A percentile compares a stretch with the other conserved stretches of the same genome.
Conservation (phyloP, 257 asterid species). For the Cruciata laevipes region DNA sequence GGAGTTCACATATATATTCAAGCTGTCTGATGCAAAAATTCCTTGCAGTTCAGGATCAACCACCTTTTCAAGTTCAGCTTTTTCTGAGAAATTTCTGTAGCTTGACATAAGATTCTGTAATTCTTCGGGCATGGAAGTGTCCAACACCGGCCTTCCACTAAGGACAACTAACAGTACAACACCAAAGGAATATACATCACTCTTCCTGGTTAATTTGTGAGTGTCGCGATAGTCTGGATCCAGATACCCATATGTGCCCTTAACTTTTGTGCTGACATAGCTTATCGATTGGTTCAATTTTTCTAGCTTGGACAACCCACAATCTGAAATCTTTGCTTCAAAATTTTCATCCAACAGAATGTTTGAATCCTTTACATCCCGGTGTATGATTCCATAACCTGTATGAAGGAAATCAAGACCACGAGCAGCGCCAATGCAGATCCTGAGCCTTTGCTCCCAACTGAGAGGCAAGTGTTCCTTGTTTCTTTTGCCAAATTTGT, state of each 20-base stretch:
- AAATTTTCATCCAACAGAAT: slow-evolving; percentile 7
- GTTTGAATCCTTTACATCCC: slow-evolving; percentile 1
- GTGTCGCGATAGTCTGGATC: slow-evolving; percentile 7
- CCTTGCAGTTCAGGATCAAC: neutral
- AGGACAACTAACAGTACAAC: slow-evolving; percentile 9
- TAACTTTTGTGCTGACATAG: neutral
- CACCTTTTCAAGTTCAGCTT: neutral
- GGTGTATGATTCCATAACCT: neutral
- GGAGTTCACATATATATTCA: neutral
- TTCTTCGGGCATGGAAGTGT: neutral
- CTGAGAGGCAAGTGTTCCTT: neutral
- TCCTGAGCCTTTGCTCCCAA: slow-evolving; percentile 11
- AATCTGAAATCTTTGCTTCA: slow-evolving; percentile 10
- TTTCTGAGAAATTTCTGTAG: neutral
- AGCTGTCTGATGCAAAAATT: neutral
- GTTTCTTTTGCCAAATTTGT: neutral
- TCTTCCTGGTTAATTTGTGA: slow-evolving; percentile 2
- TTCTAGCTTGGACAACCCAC: slow-evolving; percentile 10
- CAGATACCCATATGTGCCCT: slow-evolving; percentile 1
- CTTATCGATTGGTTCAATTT: neutral
- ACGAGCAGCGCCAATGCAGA: slow-evolving; percentile 1
- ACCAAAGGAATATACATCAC: slow-evolving; percentile 11
- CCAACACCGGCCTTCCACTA: neutral
- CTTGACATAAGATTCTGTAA: neutral
- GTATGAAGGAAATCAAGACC: neutral